These are phyloP conservation scores for Adenanthera pavonina DNA, from an alignment of 306 rosid species.

Conservation along the genomic window DNA sequence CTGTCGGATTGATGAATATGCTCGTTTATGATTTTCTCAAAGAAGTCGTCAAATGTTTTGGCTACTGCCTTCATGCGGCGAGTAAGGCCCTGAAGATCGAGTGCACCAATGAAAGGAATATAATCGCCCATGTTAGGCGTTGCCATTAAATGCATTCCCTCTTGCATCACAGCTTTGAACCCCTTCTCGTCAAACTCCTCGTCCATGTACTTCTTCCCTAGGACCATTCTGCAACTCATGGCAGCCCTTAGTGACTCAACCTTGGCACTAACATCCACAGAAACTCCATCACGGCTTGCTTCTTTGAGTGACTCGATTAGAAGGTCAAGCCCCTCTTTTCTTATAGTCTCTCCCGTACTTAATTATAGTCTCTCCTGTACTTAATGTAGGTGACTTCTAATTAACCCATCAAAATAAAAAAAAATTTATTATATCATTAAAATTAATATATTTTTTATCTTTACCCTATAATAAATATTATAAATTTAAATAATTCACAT, in stretches of 20 bases:
- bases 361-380: constrained; percentile 34
- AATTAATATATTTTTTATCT: no score
- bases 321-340: constrained; percentile 59
- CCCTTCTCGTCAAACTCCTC: constrained; percentile 60
- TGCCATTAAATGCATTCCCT: constrained; percentile 45
- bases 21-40: constrained; percentile 68
- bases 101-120: constrained; percentile 55
- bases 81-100: constrained; percentile 68
- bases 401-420: no score
- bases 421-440: no score
- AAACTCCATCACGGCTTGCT: constrained; percentile 36
- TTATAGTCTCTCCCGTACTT: constrained; percentile 36
- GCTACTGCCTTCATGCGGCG: constrained; percentile 48
- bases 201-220: constrained; percentile 64
- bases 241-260: constrained; percentile 40
- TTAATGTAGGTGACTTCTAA: no score
- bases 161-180: constrained; percentile 55
- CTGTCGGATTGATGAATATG: constrained; percentile 50
- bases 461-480: no score
- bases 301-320: constrained; percentile 46
- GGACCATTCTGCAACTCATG: constrained; percentile 61
- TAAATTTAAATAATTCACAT: no score
- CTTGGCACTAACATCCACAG: constrained; percentile 58
- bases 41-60: constrained; percentile 59
- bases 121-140: constrained; percentile 58